Base-by-base conservation (phyloP, 495 filamentous ascomycete genomes). In the Saxophila tyrrhenica region DNA sequence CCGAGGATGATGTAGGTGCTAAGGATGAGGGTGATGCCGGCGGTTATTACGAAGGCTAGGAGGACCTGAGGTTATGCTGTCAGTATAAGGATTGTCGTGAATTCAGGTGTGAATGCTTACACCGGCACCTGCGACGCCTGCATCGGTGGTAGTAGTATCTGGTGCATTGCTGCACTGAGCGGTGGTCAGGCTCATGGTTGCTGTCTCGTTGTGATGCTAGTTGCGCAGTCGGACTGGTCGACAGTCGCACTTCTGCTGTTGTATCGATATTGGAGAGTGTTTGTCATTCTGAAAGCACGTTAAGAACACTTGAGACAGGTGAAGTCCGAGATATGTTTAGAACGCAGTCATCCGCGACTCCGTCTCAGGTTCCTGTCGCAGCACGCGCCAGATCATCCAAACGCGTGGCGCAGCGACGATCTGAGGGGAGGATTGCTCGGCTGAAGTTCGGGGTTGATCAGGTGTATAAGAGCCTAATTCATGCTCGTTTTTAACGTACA, bases 11-110 rank as follows among this genome's bases (percentile, higher is more conserved):
- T 70, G 32, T 68, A 72, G 43, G 68, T 65, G 56, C 67, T 69
- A 41, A 79, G 68, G 50, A 72, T 25, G 25, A 80, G 66, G 42
- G 73, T 50, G 39, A 80, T 61, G 24, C 70, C 69, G 50, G 77
- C 77, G 7, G 78, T 80, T 46, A 80, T 70, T 51, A 78, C 76
- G 64, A 78, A 82, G 42, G 78, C 78, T 54, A 82, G 74, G 48
- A 82, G 73, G 57, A 75, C 72, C 77, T 79, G 44, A 35, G 24
- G 29, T 41, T 22, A 25, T 17, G n/a, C n/a, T n/a, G 23, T 49
- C 9, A 39, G 29, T 55, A 5, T 25, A 29, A 42, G 20, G 2
- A 29, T 2, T 20, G n/a, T 47, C 50, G 58, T 42, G 50, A 24
- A 25, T 25, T 1, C 24, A 22, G 22, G 35, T 17, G 15, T n/a